Evolutionary conservation across 345 rosid genomes (phyloP), one percentile per base, ranked within the genome.

Genomic region (Syzygium oleosum): DNA sequence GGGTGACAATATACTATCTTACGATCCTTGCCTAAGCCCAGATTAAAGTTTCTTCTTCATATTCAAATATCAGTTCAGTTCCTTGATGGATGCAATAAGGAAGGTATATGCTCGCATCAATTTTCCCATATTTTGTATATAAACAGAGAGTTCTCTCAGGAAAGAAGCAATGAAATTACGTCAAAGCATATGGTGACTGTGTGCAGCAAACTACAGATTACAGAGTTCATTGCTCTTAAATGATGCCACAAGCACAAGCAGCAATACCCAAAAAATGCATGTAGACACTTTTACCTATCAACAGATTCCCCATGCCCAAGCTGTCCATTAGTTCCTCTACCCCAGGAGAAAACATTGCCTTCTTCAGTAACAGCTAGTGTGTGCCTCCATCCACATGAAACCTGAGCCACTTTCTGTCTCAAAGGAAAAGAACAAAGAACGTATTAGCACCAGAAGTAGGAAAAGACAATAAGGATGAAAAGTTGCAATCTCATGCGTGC

Each of bases 281-380:
- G 80, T 73, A 29, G 80, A 73, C 14, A 85, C 51, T 61, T 84
- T 94, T 95, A 98, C 99, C 97, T 84, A 89, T 98, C 99, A 79
- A 87, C 52, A 7, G 94, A 91, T 88, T 93, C 97, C 85, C 99
- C 99, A 77, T 91, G 93, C 85, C 99, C 99, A 84, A 98, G 99
- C 92, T 98, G 99, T 88, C 99, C 98, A 91, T 96, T 98, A 56
- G 99, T 98, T 86, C 99, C 99, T 93, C 99, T 94, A 83, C 99
- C 99, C 99, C 99, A 96, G 85, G 99, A 96, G 90, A 93, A 98
- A 29, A 98, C 94, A 88, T 98, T 96, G 61, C 95, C 90, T 85
- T 73, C 89, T 89, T 96, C 99, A 13, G 98, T 96, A 86, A 96
- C 92, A 89, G 98, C 99, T 91, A 98, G 93, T 0, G 99, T 94